These are phyloP conservation scores for Fagus sylvatica DNA, from an alignment of 306 rosid species.

Conservation along the genomic window DNA sequence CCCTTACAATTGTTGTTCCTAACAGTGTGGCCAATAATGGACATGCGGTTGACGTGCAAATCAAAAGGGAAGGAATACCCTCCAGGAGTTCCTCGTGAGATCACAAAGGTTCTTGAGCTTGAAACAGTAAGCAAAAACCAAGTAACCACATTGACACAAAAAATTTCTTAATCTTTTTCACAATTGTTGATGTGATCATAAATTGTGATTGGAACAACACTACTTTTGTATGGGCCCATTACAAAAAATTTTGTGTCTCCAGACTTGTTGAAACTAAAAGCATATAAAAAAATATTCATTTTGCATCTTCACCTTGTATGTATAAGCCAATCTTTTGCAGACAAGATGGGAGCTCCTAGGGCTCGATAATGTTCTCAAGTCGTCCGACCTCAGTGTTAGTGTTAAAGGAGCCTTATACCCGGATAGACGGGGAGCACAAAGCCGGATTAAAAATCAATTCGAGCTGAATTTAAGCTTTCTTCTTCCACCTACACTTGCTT, in stretches of 20 bases:
- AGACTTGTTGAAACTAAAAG: no score
- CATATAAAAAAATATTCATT: no score
- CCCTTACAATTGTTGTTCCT: conserved; percentile 40
- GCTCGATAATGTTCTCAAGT: neutral
- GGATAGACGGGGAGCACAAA: conserved; percentile 36
- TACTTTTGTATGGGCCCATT: no score
- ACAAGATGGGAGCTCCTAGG: conserved; percentile 43
- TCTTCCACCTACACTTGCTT: conserved; percentile 29
- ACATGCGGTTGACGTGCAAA: conserved; percentile 40
- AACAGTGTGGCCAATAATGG: conserved; percentile 28
- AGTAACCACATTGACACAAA: no score
- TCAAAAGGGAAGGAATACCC: conserved; percentile 52
- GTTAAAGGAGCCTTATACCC: conserved; percentile 35
- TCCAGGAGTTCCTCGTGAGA: conserved; percentile 41
- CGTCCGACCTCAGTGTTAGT: neutral
- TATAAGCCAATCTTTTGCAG: conserved; percentile 11
- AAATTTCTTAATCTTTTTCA: no score
- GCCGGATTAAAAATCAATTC: conserved; percentile 34
- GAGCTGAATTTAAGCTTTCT: conserved; percentile 33
- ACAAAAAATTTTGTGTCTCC: no score
- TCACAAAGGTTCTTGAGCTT: conserved; percentile 44
- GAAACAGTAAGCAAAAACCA: conserved; percentile 39
- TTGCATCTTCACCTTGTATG: no score
- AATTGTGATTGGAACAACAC: no score
- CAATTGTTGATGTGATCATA: no score